These are phyloP conservation scores for Penicillium simplicissimum DNA, from an alignment of 495 filamentous ascomycete genomes.

Conservation along the genomic window DNA sequence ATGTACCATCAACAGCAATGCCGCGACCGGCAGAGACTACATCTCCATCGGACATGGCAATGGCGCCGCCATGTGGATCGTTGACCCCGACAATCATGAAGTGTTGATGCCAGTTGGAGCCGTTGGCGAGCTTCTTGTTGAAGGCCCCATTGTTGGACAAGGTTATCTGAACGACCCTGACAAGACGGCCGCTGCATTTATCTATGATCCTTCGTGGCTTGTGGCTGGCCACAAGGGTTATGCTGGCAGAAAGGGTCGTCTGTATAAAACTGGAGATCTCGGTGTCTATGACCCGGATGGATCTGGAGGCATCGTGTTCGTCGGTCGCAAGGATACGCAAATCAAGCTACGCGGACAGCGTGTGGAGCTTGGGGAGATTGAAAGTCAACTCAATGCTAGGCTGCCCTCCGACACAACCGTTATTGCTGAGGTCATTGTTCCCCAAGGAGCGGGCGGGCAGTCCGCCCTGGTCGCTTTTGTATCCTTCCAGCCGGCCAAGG, in stretches of 20 bases:
- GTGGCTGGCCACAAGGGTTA: conserved; percentile 36
- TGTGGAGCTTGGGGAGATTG: conserved; percentile 60
- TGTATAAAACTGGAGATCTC: conserved; percentile 55
- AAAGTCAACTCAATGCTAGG: conserved; percentile 37
- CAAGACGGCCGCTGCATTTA: conserved; percentile 48
- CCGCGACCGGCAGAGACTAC: conserved; percentile 41
- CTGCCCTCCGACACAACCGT: conserved; percentile 36
- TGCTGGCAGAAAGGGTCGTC: conserved; percentile 37
- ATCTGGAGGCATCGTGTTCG: conserved; percentile 50
- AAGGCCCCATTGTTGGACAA: conserved; percentile 53
- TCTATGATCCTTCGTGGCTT: conserved; percentile 52
- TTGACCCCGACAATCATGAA: conserved; percentile 47
- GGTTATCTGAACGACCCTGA: conserved; percentile 52
- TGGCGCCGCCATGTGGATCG: conserved; percentile 48
- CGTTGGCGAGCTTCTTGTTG: conserved; percentile 56
- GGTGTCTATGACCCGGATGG: conserved; percentile 58
- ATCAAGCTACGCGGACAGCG: conserved; percentile 64
- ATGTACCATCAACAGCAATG: conserved; percentile 47
- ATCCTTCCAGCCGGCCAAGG: conserved; percentile 30
- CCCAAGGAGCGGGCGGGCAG: conserved; percentile 33
- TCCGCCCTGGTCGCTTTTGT: conserved; percentile 42
- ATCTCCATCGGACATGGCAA: conserved; percentile 43
- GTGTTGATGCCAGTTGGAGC: conserved; percentile 50
- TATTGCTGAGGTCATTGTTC: conserved; percentile 42
- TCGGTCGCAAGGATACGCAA: conserved; percentile 62